Evolutionary conservation across 441 rosid genomes (phyloP).

Genomic region (Eutrema salsugineum): DNA sequence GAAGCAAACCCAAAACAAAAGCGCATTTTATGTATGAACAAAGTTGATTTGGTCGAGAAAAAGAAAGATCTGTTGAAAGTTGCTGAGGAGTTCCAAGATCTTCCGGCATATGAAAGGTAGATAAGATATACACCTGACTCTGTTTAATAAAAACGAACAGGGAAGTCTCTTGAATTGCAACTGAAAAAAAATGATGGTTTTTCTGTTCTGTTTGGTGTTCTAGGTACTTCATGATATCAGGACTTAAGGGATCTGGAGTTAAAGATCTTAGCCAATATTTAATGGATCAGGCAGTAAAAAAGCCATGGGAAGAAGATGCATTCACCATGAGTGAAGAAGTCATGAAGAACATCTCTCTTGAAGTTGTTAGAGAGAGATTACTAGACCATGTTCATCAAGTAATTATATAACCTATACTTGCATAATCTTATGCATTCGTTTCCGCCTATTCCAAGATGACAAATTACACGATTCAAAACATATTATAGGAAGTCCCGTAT

Average conservation of each 20-base stretch:
- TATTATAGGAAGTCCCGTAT: constrained; percentile 82
- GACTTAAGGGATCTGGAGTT: constrained; percentile 84
- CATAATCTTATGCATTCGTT: neutral
- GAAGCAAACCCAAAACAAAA: constrained; percentile 62
- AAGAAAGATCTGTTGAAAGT: constrained; percentile 81
- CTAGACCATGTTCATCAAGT: constrained; percentile 89
- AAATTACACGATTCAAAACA: neutral
- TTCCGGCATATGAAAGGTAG: constrained; percentile 86
- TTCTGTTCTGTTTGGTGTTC: constrained; percentile 17
- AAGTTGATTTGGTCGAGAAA: constrained; percentile 79
- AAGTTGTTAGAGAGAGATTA: constrained; percentile 89
- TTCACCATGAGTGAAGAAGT: constrained; percentile 80
- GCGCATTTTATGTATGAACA: constrained; percentile 84
- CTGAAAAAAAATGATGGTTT: neutral
- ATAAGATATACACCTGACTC: neutral
- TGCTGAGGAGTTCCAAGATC: constrained; percentile 73
- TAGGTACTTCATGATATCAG: constrained; percentile 89
- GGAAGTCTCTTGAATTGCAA: neutral
- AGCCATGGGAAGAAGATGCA: constrained; percentile 96
- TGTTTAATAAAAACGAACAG: neutral
- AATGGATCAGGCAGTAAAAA: constrained; percentile 82
- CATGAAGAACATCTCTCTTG: constrained; percentile 83
- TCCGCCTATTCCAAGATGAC: neutral
- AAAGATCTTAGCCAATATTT: constrained; percentile 69
- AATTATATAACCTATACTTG: neutral